Base-by-base conservation (phyloP, 169 alveolate species). In the Babesia ovata region DNA sequence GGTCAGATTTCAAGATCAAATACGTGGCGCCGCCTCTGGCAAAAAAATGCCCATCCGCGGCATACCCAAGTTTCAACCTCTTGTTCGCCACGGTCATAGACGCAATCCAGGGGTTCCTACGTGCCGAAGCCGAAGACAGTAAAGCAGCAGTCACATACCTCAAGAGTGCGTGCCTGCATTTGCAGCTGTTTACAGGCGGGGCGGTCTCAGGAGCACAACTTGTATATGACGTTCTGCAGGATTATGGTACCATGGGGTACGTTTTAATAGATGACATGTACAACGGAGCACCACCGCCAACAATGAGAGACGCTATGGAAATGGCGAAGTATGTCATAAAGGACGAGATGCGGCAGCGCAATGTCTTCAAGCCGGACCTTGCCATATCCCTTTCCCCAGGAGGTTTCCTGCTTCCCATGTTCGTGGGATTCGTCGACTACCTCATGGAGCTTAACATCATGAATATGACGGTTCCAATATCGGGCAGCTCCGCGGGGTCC, bases 401-500 rank as follows among this genome's bases (percentile, higher is more conserved):
- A 0, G 93, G 93, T 4, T 79, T 88, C 59, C 58, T 88, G 62
- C 65, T 85, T 10, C 86, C 92, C 36, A 81, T 69, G 52, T 86
- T 73, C 56, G 19, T 88, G 58, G 93, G 93, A 0, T 82, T 88
- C 24, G 45, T 79, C 46, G 82, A 84, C 69, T 61, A 74, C 50
- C 66, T 88, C 46, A 61, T 70, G n/a, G 93, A 88, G 63, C 52
- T 69, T 7, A 88, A 88, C 66, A 69, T 84, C 12, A 44, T 88
- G 2, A 88, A 88, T 24, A 60, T 79, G 44, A 82, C 90, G 16
- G 81, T 90, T 3, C 90, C 86, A 29, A 33, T 88, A 46, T 75
- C 92, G 12, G 93, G 93, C 19, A 70, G 90, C 0, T 88, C 93
- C 2, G 87, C 93, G 21, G 93, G 93, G 19, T 54, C 92, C 49